Conservation (phyloP, 1,139 yeast genomes). For the Geotrichum australiense region DNA sequence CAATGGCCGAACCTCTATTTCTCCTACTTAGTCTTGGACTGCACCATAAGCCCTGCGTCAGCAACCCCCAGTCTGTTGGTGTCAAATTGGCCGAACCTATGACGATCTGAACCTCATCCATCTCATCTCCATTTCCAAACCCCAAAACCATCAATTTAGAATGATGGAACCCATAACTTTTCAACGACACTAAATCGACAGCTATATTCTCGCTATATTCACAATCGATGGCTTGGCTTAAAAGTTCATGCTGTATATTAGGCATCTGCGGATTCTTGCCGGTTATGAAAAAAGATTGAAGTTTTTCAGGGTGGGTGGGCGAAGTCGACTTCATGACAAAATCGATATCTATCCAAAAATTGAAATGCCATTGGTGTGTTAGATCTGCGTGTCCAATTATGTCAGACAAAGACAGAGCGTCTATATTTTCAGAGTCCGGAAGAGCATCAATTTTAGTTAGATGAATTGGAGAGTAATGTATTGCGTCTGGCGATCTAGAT, state of each 20-base stretch:
- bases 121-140: slow-evolving; percentile 19
- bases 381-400: slow-evolving; percentile 20
- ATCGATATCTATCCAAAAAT: slow-evolving; percentile 26
- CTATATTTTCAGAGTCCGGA: slow-evolving; percentile 21
- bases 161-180: slow-evolving; percentile 31
- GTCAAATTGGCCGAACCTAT: slow-evolving; percentile 35
- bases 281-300: slow-evolving; percentile 24
- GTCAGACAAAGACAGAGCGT: slow-evolving; percentile 21
- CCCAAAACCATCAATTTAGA: slow-evolving; percentile 33
- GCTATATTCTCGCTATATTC: slow-evolving; percentile 20
- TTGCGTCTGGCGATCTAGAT: too few relatives aligned
- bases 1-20: not conserved
- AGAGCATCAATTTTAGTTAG: slow-evolving; percentile 19
- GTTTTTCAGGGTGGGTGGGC: slow-evolving; percentile 22
- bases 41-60: slow-evolving; percentile 33
- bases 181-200: slow-evolving; percentile 23
- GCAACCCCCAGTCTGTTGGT: slow-evolving; percentile 31
- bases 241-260: not conserved
- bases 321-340: slow-evolving; percentile 27
- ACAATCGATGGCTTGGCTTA: slow-evolving; percentile 9
- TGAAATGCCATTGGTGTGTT: slow-evolving; percentile 28
- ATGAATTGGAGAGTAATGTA: slow-evolving; percentile 18
- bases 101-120: slow-evolving; percentile 25
- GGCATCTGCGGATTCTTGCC: slow-evolving; percentile 19
- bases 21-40: slow-evolving; percentile 23